These are phyloP conservation scores for Calonectria henricotiae DNA, from an alignment of 2,329 filamentous ascomycete species.

Conservation along the genomic window DNA sequence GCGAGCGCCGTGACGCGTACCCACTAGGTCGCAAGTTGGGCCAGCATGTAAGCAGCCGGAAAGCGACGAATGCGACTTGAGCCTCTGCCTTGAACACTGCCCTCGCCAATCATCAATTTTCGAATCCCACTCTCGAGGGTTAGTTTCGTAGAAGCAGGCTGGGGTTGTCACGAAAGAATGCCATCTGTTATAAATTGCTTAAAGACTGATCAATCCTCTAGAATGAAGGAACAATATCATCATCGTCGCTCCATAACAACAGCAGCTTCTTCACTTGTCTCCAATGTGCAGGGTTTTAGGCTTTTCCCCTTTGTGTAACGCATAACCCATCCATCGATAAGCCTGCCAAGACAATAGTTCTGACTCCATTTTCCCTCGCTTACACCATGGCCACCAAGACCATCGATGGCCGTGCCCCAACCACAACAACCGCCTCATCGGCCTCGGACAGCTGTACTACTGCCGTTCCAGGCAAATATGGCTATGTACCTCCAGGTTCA, in stretches of 20 bases:
- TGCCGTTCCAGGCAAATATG: conserved; percentile 55
- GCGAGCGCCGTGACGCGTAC: conserved; percentile 33
- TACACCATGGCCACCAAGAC: conserved; percentile 46
- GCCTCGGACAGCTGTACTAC: conserved; percentile 55
- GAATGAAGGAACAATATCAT: conserved; percentile 16
- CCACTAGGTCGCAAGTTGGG: background rate
- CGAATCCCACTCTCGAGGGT: conserved; percentile 24
- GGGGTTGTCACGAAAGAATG: background rate
- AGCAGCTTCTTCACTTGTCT: conserved; percentile 7
- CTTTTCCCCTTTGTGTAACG: background rate
- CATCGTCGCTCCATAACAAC: conserved; percentile 11
- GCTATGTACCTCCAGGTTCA: conserved; percentile 53
- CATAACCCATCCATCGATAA: background rate
- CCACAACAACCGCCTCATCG: conserved; percentile 55
- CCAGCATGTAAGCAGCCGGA: conserved; percentile 23
- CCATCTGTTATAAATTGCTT: conserved; percentile 35
- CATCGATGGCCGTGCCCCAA: conserved; percentile 25
- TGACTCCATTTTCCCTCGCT: conserved; percentile 4
- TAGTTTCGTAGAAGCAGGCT: conserved; percentile 17
- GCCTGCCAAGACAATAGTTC: background rate
- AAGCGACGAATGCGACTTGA: conserved; percentile 15
- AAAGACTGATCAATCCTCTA: conserved; percentile 22
- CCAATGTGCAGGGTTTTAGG: background rate
- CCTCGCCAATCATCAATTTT: conserved; percentile 32
- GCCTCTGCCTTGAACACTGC: conserved; percentile 25